phyloP scores from a whole-genome alignment of 805 yeast genomes.

The Kazachstania psychrophila region DNA sequence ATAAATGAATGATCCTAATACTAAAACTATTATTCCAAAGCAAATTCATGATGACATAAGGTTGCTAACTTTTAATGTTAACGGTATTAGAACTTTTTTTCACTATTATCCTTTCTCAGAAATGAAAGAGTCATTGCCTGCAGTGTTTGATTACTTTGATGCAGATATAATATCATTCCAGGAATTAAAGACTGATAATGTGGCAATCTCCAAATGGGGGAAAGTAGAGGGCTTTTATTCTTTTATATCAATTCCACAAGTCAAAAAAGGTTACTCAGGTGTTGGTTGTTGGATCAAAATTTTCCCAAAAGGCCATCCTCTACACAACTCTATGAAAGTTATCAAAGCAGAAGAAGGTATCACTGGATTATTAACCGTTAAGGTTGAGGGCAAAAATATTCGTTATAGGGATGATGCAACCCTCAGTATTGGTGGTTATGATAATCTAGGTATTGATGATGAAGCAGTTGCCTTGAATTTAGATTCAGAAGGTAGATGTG shows the following conservation, averaged over 20 bases:
- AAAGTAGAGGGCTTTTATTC: constrained; percentile 48
- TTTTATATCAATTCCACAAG: constrained; percentile 58
- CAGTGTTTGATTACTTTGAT: constrained; percentile 43
- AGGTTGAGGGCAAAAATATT: constrained; percentile 7
- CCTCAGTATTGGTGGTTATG: constrained; percentile 65
- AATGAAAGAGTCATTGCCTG: constrained; percentile 24
- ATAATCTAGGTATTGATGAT: constrained; percentile 19
- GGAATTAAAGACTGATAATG: constrained; percentile 60
- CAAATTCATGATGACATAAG: constrained; percentile 1
- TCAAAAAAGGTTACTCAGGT: constrained; percentile 81
- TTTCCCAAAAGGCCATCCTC: constrained; percentile 38
- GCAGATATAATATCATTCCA: constrained; percentile 82
- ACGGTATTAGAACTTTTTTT: constrained; percentile 71
- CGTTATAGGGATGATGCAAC: constrained; percentile 17
- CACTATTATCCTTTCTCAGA: constrained; percentile 80
- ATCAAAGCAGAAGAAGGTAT: constrained; percentile 83
- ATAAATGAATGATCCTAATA: background rate
- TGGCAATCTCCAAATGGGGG: constrained; percentile 39
- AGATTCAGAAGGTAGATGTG: constrained; percentile 80
- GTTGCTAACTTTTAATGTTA: constrained; percentile 67
- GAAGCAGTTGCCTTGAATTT: constrained; percentile 35
- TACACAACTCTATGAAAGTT: constrained; percentile 39
- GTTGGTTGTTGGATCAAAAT: constrained; percentile 72
- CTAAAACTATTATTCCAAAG: background rate
- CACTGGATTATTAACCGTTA: constrained; percentile 47